These are phyloP conservation scores for Leucogyrophana mollusca DNA, from an alignment of 768 basidiomycete species.

Conservation along the genomic window DNA sequence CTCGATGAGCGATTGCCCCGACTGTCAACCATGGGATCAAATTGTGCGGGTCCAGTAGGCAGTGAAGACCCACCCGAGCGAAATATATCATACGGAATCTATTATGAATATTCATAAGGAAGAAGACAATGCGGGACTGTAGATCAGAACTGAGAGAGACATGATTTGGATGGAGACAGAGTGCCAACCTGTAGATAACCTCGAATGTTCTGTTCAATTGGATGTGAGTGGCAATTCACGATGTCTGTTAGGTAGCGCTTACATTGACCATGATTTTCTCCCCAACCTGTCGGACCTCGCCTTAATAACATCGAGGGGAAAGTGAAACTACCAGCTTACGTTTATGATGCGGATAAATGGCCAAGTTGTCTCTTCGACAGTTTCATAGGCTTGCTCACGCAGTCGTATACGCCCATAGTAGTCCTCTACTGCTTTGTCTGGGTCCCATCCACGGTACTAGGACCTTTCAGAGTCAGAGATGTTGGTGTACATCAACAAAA, in stretches of 20 bases:
- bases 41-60: neutral
- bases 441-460: constrained; percentile 92
- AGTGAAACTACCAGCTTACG: constrained; percentile 40
- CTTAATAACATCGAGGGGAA: constrained; percentile 1
- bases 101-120: constrained; percentile 99
- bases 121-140: constrained; percentile 94
- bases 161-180: neutral
- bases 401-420: constrained; percentile 88
- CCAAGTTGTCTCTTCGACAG: constrained; percentile 88
- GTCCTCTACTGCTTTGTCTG: constrained; percentile 87
- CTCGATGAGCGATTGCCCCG: constrained; percentile 97
- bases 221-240: constrained; percentile 1
- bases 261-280: constrained; percentile 96
- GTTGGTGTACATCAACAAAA: neutral
- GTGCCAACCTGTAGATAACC: constrained; percentile 80
- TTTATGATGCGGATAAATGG: constrained; percentile 95
- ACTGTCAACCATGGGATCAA: constrained; percentile 45
- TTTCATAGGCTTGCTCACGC: constrained; percentile 87
- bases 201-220: constrained; percentile 60
- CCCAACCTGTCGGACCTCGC: constrained; percentile 60
- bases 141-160: constrained; percentile 6
- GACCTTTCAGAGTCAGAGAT: constrained; percentile 5
- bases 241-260: constrained; percentile 17
- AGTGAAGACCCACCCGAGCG: constrained; percentile 65
- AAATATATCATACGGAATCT: constrained; percentile 92